Conservation (phyloP, 2,329 filamentous ascomycete genomes). For the Pyricularia sp. region DNA sequence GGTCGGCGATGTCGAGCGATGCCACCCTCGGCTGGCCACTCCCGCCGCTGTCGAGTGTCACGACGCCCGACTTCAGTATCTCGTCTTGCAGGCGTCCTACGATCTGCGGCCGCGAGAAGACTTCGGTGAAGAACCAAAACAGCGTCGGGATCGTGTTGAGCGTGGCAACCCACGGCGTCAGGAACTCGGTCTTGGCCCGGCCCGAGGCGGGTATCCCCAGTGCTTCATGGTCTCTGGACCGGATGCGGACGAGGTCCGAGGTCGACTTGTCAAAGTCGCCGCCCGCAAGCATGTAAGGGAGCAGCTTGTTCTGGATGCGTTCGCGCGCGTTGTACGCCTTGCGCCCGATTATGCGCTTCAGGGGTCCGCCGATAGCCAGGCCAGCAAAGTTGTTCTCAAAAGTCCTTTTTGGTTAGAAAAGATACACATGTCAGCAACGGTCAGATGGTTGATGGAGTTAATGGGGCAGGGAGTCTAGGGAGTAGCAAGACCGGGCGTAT, state of each 20-base stretch:
- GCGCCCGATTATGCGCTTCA: conserved; percentile 19
- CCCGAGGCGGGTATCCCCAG: conserved; percentile 18
- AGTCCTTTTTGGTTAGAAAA: conserved; percentile 11
- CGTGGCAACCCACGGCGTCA: conserved; percentile 18
- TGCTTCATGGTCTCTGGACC: conserved; percentile 17
- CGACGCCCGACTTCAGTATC: conserved; percentile 12
- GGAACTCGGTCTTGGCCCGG: conserved; percentile 20
- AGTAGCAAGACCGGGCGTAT: neutral
- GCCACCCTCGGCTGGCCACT: neutral
- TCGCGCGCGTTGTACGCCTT: conserved; percentile 19
- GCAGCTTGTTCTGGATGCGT: conserved; percentile 17
- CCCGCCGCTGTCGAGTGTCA: too few species aligned
- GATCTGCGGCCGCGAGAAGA: conserved; percentile 19
- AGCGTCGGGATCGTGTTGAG: conserved; percentile 26
- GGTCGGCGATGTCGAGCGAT: conserved; percentile 23
- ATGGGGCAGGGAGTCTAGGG: neutral
- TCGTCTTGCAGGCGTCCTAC: conserved; percentile 19
- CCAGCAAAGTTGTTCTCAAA: conserved; percentile 19
- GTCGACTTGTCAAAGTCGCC: conserved; percentile 17
- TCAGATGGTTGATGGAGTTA: too few species aligned
- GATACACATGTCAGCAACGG: neutral
- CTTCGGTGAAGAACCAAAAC: conserved; percentile 24
- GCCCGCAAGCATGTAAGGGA: conserved; percentile 20
- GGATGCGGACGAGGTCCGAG: conserved; percentile 18
- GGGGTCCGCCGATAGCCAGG: conserved; percentile 19